A percentile compares a stretch with the other conserved stretches of the same genome.
These are phyloP conservation scores for Talaromyces sp. DNA, from an alignment of 2,329 filamentous ascomycete genomes.

Conservation along the genomic window DNA sequence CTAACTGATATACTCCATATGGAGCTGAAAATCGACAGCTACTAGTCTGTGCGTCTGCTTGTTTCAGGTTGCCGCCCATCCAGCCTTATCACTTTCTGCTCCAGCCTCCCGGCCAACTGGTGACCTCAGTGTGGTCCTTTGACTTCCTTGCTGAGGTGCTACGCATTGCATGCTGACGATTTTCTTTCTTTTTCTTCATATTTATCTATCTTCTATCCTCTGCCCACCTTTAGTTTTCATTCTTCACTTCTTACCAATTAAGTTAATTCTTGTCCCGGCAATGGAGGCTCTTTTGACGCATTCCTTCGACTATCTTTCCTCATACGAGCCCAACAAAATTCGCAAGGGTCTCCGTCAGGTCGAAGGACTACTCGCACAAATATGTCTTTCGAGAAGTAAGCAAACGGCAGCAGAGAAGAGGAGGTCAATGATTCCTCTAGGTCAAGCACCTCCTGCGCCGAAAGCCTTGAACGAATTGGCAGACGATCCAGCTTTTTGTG, in stretches of 20 bases:
- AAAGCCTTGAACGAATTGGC: conserved; percentile 69
- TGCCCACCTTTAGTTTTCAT: background rate
- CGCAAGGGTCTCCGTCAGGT: conserved; percentile 92
- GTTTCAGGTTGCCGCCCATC: conserved; percentile 1
- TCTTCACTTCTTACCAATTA: background rate
- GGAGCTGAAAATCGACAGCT: background rate
- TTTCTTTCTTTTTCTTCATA: background rate
- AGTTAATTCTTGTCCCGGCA: conserved; percentile 18
- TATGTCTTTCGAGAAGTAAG: conserved; percentile 68
- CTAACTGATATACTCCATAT: background rate
- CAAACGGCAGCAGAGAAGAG: conserved; percentile 40
- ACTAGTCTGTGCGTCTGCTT: background rate
- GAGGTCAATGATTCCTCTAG: conserved; percentile 40
- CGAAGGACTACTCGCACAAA: conserved; percentile 88
- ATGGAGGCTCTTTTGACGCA: conserved; percentile 93
- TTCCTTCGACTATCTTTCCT: conserved; percentile 94
- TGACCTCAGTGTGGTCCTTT: background rate
- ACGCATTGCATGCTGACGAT: background rate
- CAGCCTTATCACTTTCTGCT: background rate
- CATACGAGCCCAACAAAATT: conserved; percentile 83
- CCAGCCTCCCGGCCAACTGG: background rate
- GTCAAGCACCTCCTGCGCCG: conserved; percentile 42
- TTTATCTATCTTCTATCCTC: background rate
- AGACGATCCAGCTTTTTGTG: conserved; percentile 82
- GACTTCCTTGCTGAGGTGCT: background rate